These are phyloP conservation scores for Suillus alpinus DNA, from an alignment of 768 basidiomycete genomes.

Conservation along the genomic window DNA sequence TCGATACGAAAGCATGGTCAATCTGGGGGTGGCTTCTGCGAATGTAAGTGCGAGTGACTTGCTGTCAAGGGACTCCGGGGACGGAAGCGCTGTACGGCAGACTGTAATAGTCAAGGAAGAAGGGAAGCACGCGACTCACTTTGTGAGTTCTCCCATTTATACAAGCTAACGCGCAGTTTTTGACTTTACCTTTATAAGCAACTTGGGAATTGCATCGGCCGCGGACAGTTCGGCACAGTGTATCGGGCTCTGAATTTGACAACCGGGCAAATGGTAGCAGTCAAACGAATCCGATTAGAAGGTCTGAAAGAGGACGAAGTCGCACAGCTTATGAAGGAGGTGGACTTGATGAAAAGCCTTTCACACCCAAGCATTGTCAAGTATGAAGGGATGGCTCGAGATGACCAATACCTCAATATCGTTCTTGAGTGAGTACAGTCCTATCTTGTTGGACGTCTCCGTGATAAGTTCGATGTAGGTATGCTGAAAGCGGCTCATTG, in stretches of 20 bases:
- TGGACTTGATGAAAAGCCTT: constrained; percentile 86
- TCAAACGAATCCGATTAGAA: constrained; percentile 89
- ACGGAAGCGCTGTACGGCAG: constrained; percentile 62
- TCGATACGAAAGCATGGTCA: constrained; percentile 73
- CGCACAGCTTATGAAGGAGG: constrained; percentile 88
- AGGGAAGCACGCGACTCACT: constrained; percentile 75
- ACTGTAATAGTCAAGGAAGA: constrained; percentile 77
- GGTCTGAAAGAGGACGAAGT: constrained; percentile 92
- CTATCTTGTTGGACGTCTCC: constrained; percentile 9
- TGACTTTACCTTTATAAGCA: constrained; percentile 51
- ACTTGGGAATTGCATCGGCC: constrained; percentile 96
- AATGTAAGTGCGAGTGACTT: constrained; percentile 67
- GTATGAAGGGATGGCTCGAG: constrained; percentile 94
- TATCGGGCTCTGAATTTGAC: constrained; percentile 92
- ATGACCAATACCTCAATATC: constrained; percentile 85
- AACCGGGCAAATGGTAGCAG: constrained; percentile 98
- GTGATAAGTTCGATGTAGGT: constrained; percentile 47
- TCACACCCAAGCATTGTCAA: constrained; percentile 96
- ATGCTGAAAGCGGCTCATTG: constrained; percentile 94
- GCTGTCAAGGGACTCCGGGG: constrained; percentile 56
- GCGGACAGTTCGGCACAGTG: constrained; percentile 95
- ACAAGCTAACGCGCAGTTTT: constrained; percentile 8
- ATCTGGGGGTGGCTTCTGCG: constrained; percentile 49
- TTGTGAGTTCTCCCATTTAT: constrained; percentile 52
- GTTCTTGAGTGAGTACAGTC: constrained; percentile 77